Evolutionary conservation across 208 protist genomes (phyloP).

Genomic region (Trypanosoma melophagium): DNA sequence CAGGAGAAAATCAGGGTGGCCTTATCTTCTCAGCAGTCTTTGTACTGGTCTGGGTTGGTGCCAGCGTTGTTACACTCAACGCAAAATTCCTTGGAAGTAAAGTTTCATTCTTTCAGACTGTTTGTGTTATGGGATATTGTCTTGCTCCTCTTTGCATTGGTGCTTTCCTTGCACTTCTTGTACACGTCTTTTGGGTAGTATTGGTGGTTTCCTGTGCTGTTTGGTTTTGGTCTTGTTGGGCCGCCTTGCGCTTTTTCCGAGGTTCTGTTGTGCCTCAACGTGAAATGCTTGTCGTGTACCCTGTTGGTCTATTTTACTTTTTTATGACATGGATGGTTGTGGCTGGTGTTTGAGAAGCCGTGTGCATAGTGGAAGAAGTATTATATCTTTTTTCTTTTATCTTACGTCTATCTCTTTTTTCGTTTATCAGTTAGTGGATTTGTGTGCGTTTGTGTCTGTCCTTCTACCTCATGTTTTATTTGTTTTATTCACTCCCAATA

Average conservation of each 20-base stretch:
- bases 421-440: too few species aligned
- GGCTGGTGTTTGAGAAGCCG: conserved; percentile 35
- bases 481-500: too few species aligned
- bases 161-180: conserved; percentile 41
- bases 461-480: too few species aligned
- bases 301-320: conserved; percentile 91
- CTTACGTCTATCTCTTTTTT: too few species aligned
- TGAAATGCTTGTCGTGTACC: conserved; percentile 86
- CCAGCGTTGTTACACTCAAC: conserved; percentile 89
- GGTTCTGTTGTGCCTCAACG: conserved; percentile 47
- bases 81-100: conserved; percentile 88
- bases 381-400: background rate
- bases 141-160: conserved; percentile 79
- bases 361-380: background rate
- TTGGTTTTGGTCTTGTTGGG: conserved; percentile 87
- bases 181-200: conserved; percentile 42
- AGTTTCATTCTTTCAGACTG: conserved; percentile 93
- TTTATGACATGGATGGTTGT: conserved; percentile 89
- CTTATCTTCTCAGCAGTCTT: conserved; percentile 90
- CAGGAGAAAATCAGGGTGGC: conserved; percentile 36
- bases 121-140: conserved; percentile 95
- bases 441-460: too few species aligned
- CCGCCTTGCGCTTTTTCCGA: conserved; percentile 89
- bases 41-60: conserved; percentile 86
- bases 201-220: conserved; percentile 46